phyloP scores from a whole-genome alignment of 139 green algal genomes.

The Haematococcus lacustris region DNA sequence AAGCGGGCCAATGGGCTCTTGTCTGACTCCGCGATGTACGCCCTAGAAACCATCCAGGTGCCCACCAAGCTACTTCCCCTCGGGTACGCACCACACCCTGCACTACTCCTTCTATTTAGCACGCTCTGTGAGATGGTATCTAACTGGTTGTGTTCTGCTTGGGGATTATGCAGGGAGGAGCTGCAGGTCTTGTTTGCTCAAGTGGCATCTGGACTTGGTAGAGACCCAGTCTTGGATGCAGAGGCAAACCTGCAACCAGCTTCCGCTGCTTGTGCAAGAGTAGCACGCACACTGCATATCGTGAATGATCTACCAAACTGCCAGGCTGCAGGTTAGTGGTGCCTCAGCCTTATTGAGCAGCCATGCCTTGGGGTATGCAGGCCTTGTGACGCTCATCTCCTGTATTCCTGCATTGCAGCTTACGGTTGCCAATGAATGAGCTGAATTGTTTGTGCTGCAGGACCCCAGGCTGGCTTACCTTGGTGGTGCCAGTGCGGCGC shows the following conservation, averaged over 20 bases:
- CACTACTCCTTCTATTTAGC: not conserved
- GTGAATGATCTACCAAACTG: not conserved
- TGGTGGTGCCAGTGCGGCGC: not conserved
- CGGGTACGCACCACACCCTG: too few species aligned
- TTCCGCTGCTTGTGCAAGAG: slow-evolving; percentile 33
- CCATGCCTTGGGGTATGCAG: not conserved
- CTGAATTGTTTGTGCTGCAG: not conserved
- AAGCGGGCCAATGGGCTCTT: slow-evolving; percentile 76
- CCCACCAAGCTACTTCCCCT: slow-evolving; percentile 56
- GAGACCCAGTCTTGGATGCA: slow-evolving; percentile 34
- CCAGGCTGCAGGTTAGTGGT: not conserved
- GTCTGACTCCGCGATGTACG: slow-evolving; percentile 75
- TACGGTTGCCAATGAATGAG: not conserved
- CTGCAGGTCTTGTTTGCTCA: slow-evolving; percentile 26
- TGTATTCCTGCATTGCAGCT: too few species aligned
- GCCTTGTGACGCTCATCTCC: too few species aligned
- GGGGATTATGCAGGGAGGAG: slow-evolving; percentile 25
- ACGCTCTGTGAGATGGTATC: not conserved
- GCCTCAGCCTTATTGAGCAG: not conserved
- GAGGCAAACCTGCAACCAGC: slow-evolving; percentile 34
- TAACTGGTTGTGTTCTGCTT: not conserved
- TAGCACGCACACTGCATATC: slow-evolving; percentile 14
- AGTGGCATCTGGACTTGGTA: slow-evolving; percentile 15
- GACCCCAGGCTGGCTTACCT: not conserved
- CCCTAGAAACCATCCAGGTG: slow-evolving; percentile 62